Percentiles rank a stretch among this genome's conserved stretches.
Conservation (phyloP, 2,329 filamentous ascomycete species). For the Anthostomella pinea region DNA sequence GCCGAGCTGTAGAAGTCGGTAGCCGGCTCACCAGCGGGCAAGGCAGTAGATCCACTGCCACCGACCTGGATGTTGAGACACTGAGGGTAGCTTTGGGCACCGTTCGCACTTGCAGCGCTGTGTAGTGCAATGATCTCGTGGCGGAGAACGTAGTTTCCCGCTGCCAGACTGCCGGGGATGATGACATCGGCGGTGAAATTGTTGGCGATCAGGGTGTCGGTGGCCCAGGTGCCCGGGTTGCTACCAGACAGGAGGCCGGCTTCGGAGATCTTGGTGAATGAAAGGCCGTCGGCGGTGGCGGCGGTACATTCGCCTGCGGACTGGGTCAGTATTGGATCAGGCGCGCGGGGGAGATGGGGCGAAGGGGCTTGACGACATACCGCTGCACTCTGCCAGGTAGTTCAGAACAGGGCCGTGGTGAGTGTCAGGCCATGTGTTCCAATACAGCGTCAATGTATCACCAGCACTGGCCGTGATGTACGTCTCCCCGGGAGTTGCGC, state of each 20-base stretch:
- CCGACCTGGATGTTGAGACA: constrained; percentile 57
- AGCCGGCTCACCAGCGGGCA: constrained; percentile 45
- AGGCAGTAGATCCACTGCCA: constrained; percentile 44
- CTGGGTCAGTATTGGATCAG: constrained; percentile 1
- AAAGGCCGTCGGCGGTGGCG: constrained; percentile 25
- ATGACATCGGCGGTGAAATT: constrained; percentile 45
- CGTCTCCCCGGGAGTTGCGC: constrained; percentile 34
- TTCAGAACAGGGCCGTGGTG: constrained; percentile 36
- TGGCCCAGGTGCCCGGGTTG: constrained; percentile 32
- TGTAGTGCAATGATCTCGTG: constrained; percentile 51
- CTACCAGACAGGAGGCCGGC: constrained; percentile 25
- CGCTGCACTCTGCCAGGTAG: constrained; percentile 33
- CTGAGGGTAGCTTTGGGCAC: constrained; percentile 49
- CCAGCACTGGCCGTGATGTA: constrained; percentile 26
- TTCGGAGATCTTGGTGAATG: constrained; percentile 30
- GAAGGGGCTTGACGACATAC: constrained; percentile 11
- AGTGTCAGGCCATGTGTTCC: constrained; percentile 34
- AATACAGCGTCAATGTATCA: constrained; percentile 30
- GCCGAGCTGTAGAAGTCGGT: constrained; percentile 51
- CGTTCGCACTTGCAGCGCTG: constrained; percentile 37
- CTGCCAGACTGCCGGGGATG: constrained; percentile 39
- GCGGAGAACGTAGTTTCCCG: constrained; percentile 48
- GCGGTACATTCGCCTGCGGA: constrained; percentile 29
- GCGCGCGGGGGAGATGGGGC: not conserved
- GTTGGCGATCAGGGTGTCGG: constrained; percentile 42